Evolutionary conservation across 1,139 yeast genomes (phyloP).

Genomic region (Hemisphaericaspora xylofermentans): DNA sequence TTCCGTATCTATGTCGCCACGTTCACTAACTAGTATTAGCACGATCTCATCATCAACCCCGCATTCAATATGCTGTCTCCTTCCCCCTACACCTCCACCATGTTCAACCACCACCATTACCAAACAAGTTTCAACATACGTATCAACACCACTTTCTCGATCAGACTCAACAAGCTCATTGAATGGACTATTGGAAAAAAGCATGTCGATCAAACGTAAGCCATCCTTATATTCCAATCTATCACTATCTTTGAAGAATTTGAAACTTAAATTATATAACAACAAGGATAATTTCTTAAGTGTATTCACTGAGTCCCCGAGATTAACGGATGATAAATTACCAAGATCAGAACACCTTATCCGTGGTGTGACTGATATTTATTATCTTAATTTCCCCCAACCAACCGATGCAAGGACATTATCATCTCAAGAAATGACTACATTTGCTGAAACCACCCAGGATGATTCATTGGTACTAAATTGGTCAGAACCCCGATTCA

Average conservation of each 20-base stretch:
- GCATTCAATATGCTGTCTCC: neutral
- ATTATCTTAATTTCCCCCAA: neutral
- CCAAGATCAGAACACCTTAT: conserved; percentile 11
- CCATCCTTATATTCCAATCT: conserved; percentile 17
- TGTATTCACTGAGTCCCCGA: conserved; percentile 17
- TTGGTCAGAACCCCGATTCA: conserved; percentile 1
- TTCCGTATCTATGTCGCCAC: conserved; percentile 3
- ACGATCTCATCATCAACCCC: neutral
- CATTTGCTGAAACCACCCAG: conserved; percentile 8
- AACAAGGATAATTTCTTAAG: conserved; percentile 9
- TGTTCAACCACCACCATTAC: conserved; percentile 3
- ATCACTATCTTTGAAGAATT: conserved; percentile 16
- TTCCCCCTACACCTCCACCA: conserved; percentile 4
- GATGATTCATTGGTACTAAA: conserved; percentile 2
- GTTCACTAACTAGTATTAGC: neutral
- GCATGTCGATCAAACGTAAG: neutral
- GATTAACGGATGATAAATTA: conserved; percentile 26
- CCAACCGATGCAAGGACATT: neutral
- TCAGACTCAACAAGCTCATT: conserved; percentile 11
- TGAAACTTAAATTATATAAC: conserved; percentile 10
- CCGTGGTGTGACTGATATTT: neutral
- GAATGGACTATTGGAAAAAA: conserved; percentile 8
- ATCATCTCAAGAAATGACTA: conserved; percentile 11
- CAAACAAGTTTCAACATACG: neutral
- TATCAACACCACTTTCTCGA: neutral